Evolutionary conservation across 2,329 filamentous ascomycete genomes (phyloP).

Genomic region (Diaporthe australafricana): DNA sequence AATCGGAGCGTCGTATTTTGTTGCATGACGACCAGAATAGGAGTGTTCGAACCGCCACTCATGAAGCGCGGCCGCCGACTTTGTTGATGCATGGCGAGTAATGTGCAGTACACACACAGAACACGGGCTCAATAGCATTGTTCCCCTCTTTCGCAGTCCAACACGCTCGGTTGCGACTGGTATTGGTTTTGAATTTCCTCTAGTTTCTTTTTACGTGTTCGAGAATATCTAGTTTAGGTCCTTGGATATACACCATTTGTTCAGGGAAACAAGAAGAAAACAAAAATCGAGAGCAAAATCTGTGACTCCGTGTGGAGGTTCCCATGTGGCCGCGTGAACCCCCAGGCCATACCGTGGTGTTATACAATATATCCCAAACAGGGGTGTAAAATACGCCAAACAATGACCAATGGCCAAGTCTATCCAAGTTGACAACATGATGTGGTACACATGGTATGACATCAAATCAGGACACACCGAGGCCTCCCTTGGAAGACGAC

Average conservation of each 20-base stretch:
- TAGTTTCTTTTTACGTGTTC: neutral
- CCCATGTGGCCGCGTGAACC: neutral
- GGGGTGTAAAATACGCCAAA: neutral
- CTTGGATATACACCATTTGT: too few relatives aligned
- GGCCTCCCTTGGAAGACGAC: too few relatives aligned
- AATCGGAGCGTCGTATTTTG: neutral
- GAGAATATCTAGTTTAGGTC: neutral
- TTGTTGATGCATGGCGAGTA: neutral
- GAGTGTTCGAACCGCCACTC: neutral
- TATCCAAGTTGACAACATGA: neutral
- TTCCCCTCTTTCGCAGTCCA: neutral
- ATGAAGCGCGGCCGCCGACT: neutral
- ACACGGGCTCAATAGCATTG: neutral
- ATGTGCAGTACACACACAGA: neutral
- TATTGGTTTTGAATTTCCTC: neutral
- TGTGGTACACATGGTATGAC: neutral
- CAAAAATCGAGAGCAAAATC: neutral
- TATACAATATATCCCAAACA: constrained; percentile 5
- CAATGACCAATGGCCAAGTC: neutral
- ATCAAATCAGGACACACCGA: too few relatives aligned
- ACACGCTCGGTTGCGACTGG: neutral
- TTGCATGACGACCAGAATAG: constrained; percentile 19
- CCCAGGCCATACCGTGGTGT: neutral
- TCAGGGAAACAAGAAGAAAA: neutral
- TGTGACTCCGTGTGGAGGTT: neutral